phyloP scores from a whole-genome alignment of 768 basidiomycete genomes.

The Leucocoprinus leucothites region DNA sequence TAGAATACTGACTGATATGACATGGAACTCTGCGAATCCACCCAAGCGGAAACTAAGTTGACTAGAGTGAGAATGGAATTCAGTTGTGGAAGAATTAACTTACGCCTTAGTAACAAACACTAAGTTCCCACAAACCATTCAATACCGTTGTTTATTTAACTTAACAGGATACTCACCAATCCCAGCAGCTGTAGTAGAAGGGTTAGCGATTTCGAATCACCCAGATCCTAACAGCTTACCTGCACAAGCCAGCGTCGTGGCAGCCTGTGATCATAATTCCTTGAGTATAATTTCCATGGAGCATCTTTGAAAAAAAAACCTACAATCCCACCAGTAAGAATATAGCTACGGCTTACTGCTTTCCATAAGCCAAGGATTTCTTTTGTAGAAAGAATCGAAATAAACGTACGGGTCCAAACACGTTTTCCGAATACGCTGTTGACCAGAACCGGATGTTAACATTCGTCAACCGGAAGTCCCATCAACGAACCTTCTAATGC shows the following conservation, averaged over 20 bases:
- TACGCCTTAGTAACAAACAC: slow-evolving; percentile 8
- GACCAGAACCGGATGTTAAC: background rate
- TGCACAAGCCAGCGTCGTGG: slow-evolving; percentile 1
- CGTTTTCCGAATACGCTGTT: slow-evolving; percentile 20
- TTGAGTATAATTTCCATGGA: too few relatives aligned
- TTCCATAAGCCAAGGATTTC: too few relatives aligned
- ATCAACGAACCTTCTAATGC: slow-evolving; percentile 17
- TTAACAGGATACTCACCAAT: background rate
- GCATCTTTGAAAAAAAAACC: background rate
- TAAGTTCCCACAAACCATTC: background rate
- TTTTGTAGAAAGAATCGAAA: background rate
- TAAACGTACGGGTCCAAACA: slow-evolving; percentile 18
- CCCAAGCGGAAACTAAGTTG: background rate
- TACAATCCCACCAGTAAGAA: slow-evolving; percentile 3
- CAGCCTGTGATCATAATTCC: background rate
- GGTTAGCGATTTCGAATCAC: too few relatives aligned
- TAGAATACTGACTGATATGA: background rate
- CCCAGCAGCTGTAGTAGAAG: background rate
- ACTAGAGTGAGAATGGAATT: background rate
- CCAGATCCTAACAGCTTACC: slow-evolving; percentile 1
- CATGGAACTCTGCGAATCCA: background rate
- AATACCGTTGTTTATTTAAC: background rate
- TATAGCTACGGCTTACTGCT: slow-evolving; percentile 18
- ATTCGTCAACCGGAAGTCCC: too few relatives aligned
- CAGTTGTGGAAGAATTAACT: background rate